Conservation (phyloP, 352 stramenopile species). For the Phytophthora rubi region DNA sequence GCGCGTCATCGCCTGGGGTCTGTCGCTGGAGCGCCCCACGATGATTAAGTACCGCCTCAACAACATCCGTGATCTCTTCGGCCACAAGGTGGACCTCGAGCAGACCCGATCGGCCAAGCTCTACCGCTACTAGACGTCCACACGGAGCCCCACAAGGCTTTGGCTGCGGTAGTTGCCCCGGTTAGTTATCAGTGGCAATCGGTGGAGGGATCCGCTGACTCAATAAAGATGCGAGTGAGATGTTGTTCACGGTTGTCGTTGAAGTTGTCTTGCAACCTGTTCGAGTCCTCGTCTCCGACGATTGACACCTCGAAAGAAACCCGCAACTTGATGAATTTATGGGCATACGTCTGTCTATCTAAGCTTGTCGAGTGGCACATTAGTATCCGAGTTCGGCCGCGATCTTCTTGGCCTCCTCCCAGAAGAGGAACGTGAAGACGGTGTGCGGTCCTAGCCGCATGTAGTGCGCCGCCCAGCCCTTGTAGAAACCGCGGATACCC, state of each 20-base stretch:
- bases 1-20: conserved; percentile 98
- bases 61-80: conserved; percentile 99
- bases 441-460: conserved; percentile 88
- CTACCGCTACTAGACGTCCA: conserved; percentile 75
- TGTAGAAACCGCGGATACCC: conserved; percentile 85
- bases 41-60: conserved; percentile 99
- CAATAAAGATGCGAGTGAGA: conserved; percentile 28
- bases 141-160: conserved; percentile 10
- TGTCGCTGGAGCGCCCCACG: conserved; percentile 98
- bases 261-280: neutral
- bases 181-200: conserved; percentile 25
- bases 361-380: conserved; percentile 4
- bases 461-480: conserved; percentile 89
- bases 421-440: conserved; percentile 89
- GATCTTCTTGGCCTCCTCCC: conserved; percentile 83
- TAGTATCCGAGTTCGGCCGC: conserved; percentile 73
- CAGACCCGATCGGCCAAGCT: conserved; percentile 94
- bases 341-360: conserved; percentile 32
- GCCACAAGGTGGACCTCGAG: conserved; percentile 98
- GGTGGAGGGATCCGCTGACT: conserved; percentile 21
- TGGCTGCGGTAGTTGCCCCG: conserved; percentile 21
- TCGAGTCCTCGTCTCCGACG: neutral
- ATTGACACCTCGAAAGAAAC: neutral
- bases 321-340: conserved; percentile 16
- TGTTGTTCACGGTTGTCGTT: neutral